phyloP scores from a whole-genome alignment of 1,284 basidiomycete genomes.

The Anthracocystis panici-leucophaei region DNA sequence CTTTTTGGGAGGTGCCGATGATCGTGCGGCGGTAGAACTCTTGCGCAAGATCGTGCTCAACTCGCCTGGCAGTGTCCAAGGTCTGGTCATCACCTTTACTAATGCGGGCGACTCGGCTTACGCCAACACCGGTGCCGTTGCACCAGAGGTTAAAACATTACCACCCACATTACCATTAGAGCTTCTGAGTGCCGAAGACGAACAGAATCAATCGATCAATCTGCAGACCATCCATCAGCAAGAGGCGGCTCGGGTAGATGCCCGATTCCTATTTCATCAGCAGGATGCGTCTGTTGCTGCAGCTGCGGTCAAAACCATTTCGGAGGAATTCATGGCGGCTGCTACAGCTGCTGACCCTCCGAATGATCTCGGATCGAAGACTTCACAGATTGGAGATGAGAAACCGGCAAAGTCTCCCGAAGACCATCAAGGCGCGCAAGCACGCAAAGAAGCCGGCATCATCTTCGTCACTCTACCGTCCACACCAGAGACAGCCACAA shows the following conservation, averaged over 20 bases:
- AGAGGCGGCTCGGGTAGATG: conserved; percentile 40
- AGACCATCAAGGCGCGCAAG: background rate
- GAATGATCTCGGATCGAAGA: background rate
- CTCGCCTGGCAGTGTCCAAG: conserved; percentile 33
- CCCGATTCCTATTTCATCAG: conserved; percentile 46
- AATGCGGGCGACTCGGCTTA: conserved; percentile 1
- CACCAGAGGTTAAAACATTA: background rate
- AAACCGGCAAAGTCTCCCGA: background rate
- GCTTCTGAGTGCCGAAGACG: conserved; percentile 22
- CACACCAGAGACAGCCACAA: background rate
- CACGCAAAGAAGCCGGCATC: conserved; percentile 21
- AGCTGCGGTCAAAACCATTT: conserved; percentile 17
- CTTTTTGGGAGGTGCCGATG: conserved; percentile 55
- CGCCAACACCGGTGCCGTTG: background rate
- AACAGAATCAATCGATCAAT: conserved; percentile 39
- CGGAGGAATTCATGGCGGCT: conserved; percentile 12
- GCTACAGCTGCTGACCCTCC: background rate
- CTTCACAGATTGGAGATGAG: background rate
- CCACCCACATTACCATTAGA: conserved; percentile 8
- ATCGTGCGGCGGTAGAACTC: conserved; percentile 49
- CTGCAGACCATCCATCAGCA: conserved; percentile 46
- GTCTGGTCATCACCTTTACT: conserved; percentile 35
- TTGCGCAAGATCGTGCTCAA: conserved; percentile 27
- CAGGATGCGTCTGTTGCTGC: conserved; percentile 26
- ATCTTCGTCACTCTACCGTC: conserved; percentile 29